These are phyloP conservation scores for Rhizoclosmatium sp. DNA, from an alignment of 192 early-diverging fungal species.

Conservation along the genomic window DNA sequence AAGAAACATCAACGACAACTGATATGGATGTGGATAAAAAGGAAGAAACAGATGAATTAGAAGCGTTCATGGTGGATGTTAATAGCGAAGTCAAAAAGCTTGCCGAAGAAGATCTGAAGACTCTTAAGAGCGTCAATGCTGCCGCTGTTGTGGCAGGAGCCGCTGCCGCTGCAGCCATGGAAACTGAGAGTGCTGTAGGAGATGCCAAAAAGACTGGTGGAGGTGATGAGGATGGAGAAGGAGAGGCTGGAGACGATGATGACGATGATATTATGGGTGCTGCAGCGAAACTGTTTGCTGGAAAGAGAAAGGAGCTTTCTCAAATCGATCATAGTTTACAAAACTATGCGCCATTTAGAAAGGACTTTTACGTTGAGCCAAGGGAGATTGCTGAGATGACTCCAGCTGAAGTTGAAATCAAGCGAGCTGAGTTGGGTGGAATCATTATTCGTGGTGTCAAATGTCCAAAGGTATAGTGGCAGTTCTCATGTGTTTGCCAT, in stretches of 20 bases:
- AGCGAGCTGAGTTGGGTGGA: slow-evolving; percentile 86
- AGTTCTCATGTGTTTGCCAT: not conserved
- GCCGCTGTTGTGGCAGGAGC: not conserved
- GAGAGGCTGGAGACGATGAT: slow-evolving; percentile 29
- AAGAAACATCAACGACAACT: not conserved
- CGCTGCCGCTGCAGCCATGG: not conserved
- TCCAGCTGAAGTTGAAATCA: slow-evolving; percentile 80
- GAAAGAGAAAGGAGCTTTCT: slow-evolving; percentile 91
- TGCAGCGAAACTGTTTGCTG: slow-evolving; percentile 76
- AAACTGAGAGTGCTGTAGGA: slow-evolving; percentile 27
- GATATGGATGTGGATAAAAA: slow-evolving; percentile 35
- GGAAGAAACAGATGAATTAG: slow-evolving; percentile 57
- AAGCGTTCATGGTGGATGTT: slow-evolving; percentile 91
- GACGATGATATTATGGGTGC: slow-evolving; percentile 55
- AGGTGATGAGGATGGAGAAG: slow-evolving; percentile 40
- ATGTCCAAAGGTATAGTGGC: slow-evolving; percentile 74
- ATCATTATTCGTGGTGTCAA: slow-evolving; percentile 92
- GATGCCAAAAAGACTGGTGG: slow-evolving; percentile 19
- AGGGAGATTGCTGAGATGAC: slow-evolving; percentile 86
- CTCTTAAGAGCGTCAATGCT: not conserved
- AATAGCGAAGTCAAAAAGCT: slow-evolving; percentile 74
- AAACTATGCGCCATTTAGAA: slow-evolving; percentile 86
- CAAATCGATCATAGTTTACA: slow-evolving; percentile 86
- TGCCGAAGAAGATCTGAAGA: slow-evolving; percentile 63
- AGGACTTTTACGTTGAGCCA: slow-evolving; percentile 96